A percentile compares a stretch with the other conserved stretches of the same genome.
phyloP scores from a whole-genome alignment of 2,329 filamentous ascomycete species.

The Diaporthe humulicola region DNA sequence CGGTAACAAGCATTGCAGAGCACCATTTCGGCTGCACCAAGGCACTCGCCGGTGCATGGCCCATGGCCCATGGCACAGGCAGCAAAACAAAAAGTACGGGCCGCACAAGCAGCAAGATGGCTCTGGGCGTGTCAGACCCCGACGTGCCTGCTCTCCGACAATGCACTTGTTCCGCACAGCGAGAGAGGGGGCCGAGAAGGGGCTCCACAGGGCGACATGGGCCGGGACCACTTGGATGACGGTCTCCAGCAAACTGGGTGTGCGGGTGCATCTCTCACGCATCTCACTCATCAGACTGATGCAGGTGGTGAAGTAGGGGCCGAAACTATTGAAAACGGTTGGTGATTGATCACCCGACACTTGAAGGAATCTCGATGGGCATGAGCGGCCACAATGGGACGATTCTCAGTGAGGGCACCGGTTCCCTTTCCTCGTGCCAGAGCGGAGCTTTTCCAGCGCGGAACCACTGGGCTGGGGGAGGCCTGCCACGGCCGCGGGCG shows the following conservation, averaged over 20 bases:
- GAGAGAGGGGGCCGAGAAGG: slow-evolving; percentile 36
- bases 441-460: slow-evolving; percentile 32
- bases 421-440: slow-evolving; percentile 34
- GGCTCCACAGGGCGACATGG: slow-evolving; percentile 40
- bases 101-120: slow-evolving; percentile 16
- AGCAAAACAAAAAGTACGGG: background rate
- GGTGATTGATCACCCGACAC: slow-evolving; percentile 37
- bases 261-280: slow-evolving; percentile 40
- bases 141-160: slow-evolving; percentile 25
- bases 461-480: slow-evolving; percentile 33
- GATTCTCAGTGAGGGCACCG: slow-evolving; percentile 22
- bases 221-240: slow-evolving; percentile 37
- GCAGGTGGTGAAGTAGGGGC: slow-evolving; percentile 39
- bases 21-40: slow-evolving; percentile 28
- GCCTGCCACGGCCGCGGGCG: slow-evolving; percentile 31
- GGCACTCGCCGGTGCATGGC: slow-evolving; percentile 25
- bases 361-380: slow-evolving; percentile 36
- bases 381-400: slow-evolving; percentile 18
- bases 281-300: slow-evolving; percentile 38
- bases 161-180: slow-evolving; percentile 38
- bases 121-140: slow-evolving; percentile 26
- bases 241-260: slow-evolving; percentile 39
- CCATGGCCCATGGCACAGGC: no score
- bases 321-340: slow-evolving; percentile 39
- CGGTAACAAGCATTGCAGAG: slow-evolving; percentile 25